Base-by-base conservation (phyloP, 441 rosid species). In the Brassica hybrid region DNA sequence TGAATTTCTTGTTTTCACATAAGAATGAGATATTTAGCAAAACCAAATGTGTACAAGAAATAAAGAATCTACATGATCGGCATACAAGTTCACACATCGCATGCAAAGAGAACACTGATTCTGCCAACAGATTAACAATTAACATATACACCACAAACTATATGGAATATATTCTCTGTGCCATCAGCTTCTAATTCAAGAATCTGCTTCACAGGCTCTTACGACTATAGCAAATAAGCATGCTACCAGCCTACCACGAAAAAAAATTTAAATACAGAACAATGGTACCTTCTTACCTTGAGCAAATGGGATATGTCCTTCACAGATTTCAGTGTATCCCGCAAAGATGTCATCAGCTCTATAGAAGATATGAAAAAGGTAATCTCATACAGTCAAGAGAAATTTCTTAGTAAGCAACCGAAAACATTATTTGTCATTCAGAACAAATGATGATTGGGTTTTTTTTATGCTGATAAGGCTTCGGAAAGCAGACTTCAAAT, bases 281-380 rank as follows among this genome's bases (percentile, higher is more conserved):
- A 3, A 57, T 67, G 7, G 25, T 34, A 81, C 71, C 21, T 38
- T 62, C 70, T 52, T 64, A 96, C 99, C 96, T 89, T 96, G 65
- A 96, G 89, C 72, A 96, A 76, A 70, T 83, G 85, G 1, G 94
- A 86, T 75, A 91, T 81, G 84, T 96, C 99, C 88, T 95, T 95
- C 72, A 92, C 88, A 69, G 94, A 88, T 82, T 93, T 96, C 84
- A 96, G 82, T 68, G 98, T 93, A 80, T 89, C 97, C 67, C 79
- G 88, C 69, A 93, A 84, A 67, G 98, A 93, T 76, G 81, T 77
- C 91, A 88, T 89, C 74, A 95, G 84, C 86, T 93, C 97, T 82
- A 87, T 90, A 14, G 96, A 91, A 77, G 79, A 84, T 45, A 89
- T 83, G 78, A 93, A 95, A 82, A 95, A 88, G 75, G 99, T 90